Conservation (phyloP, 2,329 filamentous ascomycete genomes). For the Alternaria infectoria region DNA sequence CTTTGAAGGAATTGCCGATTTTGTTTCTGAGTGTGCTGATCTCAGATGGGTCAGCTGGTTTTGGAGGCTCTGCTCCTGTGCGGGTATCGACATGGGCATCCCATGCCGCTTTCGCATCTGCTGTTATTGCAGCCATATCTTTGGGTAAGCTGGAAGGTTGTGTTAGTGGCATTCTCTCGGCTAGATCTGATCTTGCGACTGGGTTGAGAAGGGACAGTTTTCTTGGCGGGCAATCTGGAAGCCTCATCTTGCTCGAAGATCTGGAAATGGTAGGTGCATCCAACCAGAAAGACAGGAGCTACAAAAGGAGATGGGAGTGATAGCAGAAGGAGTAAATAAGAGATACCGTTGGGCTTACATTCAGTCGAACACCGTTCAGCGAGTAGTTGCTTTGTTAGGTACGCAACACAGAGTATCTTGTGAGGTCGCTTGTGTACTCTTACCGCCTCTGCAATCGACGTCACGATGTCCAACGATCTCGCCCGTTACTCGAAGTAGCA, state of each 20-base stretch:
- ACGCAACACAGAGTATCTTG: not conserved
- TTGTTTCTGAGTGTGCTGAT: conserved; percentile 40
- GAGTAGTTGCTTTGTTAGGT: not conserved
- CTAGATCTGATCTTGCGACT: not conserved
- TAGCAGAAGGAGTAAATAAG: not conserved
- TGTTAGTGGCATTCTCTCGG: not conserved
- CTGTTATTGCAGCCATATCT: conserved; percentile 16
- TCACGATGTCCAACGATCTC: not conserved
- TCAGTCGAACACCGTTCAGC: not conserved
- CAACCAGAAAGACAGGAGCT: not conserved
- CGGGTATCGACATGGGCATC: conserved; percentile 42
- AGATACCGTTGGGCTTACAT: not conserved
- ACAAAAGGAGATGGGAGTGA: not conserved
- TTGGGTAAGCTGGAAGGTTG: not conserved
- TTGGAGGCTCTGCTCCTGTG: conserved; percentile 36
- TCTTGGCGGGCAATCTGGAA: not conserved
- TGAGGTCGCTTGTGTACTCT: not conserved
- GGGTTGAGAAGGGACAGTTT: not conserved
- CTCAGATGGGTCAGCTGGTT: conserved; percentile 39
- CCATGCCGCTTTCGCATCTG: conserved; percentile 34
- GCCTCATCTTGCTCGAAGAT: not conserved
- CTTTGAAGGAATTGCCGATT: conserved; percentile 38
- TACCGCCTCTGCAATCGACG: not conserved
- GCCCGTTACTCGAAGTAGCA: not conserved
- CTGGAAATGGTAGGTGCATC: not conserved